Base-by-base conservation (phyloP, 805 yeast genomes). In the Vanderwaltozyma polyspora region DNA sequence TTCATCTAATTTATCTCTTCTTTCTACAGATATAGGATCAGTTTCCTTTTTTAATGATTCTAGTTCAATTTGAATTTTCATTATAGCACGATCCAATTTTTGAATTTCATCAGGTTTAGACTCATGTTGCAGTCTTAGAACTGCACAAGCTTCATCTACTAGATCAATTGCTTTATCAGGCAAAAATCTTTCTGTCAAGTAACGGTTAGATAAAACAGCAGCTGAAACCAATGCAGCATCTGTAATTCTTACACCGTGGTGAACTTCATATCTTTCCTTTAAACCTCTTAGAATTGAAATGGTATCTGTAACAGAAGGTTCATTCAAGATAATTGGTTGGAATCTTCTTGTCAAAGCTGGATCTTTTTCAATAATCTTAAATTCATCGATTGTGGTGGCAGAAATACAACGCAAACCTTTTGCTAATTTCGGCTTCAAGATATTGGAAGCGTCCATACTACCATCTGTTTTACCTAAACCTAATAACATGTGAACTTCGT, bases 151-250 rank as follows among this genome's bases (percentile, higher is more conserved):
- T 55, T 89, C 98, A 60, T 89, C 98, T 2, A 89, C 91, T 44
- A 89, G 69, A 59, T 89, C 98, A 44, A 89, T 89, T 15, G 97
- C 97, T 63, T 89, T 89, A 53, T 89, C 98, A 1, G 98, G 98
- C 25, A 89, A 63, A 49, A 76, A 86, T 36, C 97, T 63, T 55
- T 89, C 96, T 3, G 93, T 81, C 36, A 89, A 83, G 55, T 89
- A 89, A 43, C 98, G 70, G 52, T 85, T 83, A 31, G 93, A 76
- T 51, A 87, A 74, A 6, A 83, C 77, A 0, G 95, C 95, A 10
- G 97, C 95, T 0, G 95, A 81, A 2, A 89, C 96, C 36, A 89
- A 66, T 0, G 98, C 95, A 32, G 86, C 72, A 53, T 89, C 98
- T 3, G 89, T 72, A 39, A 89, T 84, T 43, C 95, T 73, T 6